Conservation (phyloP, 2,329 filamentous ascomycete species). For the Xylariales sp. region DNA sequence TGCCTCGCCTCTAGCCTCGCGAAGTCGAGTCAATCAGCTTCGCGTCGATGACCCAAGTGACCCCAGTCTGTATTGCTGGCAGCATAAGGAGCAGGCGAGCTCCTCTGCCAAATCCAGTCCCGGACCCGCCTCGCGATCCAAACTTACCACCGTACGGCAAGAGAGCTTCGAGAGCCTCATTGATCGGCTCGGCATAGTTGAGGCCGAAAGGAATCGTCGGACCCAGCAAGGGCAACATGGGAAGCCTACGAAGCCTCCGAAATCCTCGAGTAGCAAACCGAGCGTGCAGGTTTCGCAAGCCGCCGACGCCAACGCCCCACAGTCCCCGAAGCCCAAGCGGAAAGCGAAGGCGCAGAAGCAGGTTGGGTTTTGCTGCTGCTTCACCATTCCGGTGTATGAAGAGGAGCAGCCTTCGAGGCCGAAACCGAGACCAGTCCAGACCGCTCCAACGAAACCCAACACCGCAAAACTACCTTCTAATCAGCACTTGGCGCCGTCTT, state of each 20-base stretch:
- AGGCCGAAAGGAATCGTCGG: constrained; percentile 63
- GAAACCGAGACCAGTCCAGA: constrained; percentile 60
- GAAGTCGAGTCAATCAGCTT: constrained; percentile 48
- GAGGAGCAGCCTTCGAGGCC: constrained; percentile 57
- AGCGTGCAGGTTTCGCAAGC: constrained; percentile 46
- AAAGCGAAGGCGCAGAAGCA: constrained; percentile 48
- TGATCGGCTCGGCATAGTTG: constrained; percentile 80
- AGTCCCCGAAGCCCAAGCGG: constrained; percentile 44
- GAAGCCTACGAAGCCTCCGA: constrained; percentile 29
- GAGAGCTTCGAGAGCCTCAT: constrained; percentile 90
- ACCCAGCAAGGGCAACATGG: constrained; percentile 30
- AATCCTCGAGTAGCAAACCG: constrained; percentile 40
- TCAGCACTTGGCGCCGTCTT: constrained; percentile 46
- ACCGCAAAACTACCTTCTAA: constrained; percentile 47
- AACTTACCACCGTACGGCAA: constrained; percentile 70
- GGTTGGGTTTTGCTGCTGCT: constrained; percentile 63
- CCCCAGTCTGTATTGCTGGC: constrained; percentile 86
- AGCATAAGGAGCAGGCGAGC: constrained; percentile 88
- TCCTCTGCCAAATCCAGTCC: constrained; percentile 59
- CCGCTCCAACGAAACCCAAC: constrained; percentile 44
- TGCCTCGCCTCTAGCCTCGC: constrained; percentile 44
- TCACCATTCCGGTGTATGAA: constrained; percentile 59
- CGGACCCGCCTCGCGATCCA: constrained; percentile 55
- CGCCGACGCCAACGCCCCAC: constrained; percentile 29
- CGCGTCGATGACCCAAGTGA: constrained; percentile 64